Base-by-base conservation (phyloP, 768 basidiomycete genomes). In the Ramaria rubella region DNA sequence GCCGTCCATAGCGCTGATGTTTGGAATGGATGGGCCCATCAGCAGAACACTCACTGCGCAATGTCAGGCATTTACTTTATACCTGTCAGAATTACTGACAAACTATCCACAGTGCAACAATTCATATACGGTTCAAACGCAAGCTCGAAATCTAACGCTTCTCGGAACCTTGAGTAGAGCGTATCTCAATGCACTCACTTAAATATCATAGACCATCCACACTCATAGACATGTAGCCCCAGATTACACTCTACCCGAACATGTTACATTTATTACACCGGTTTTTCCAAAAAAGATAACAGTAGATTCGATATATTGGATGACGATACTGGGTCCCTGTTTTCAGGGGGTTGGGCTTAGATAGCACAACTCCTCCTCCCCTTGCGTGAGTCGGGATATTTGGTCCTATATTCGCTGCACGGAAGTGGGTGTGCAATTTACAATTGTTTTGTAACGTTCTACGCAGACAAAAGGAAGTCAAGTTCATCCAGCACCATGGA, bases 1-100 rank as follows among this genome's bases (percentile, higher is more conserved):
- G n/a, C n/a, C n/a, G 17, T 42, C 26, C 15, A 51, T 40, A 58
- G 56, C 49, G 15, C 34, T 58, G 48, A 53, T 58, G 48, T 58
- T 48, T 30, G 49, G 48, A 31, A 50, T 51, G 34, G 17, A 58
- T 34, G 56, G 56, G 7, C 34, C 56, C 17, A 48, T 48, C n/a
- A 48, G 46, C 24, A 48, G 29, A 14, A 30, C 46, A 26, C 29
- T 48, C 23, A 48, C 46, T 15, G 7, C 46, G 23, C 46, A 48
- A 11, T 48, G 46, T 48, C 29, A 27, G 46, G 17, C 4, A 26
- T 48, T 15, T 30, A 6, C 11, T 27, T 48, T 48, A 12, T 45
- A 14, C 12, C 27, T 17, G 24, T 48, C 17, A 48, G 23, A 26
- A 26, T 48, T 19, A 30, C 17, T 29, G 21, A 42, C 29, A 48